These are phyloP conservation scores for Ceraceosorus guamensis DNA, from an alignment of 1,284 basidiomycete genomes.

Conservation along the genomic window DNA sequence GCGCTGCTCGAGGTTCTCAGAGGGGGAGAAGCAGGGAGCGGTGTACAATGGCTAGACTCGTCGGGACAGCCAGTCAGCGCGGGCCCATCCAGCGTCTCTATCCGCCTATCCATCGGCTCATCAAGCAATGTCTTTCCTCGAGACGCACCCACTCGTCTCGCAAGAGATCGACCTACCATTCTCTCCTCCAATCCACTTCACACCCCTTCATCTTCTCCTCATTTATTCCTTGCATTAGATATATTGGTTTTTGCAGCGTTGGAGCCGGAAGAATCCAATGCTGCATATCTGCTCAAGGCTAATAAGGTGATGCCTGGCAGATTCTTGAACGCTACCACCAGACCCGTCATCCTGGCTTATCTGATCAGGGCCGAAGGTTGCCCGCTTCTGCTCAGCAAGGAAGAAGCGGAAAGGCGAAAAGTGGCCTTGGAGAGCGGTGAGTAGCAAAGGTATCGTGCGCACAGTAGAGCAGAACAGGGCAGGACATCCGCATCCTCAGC, in stretches of 20 bases:
- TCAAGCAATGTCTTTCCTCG: background rate
- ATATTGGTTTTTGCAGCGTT: slow-evolving; percentile 39
- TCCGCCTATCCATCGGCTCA: background rate
- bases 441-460: background rate
- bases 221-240: slow-evolving; percentile 29
- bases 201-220: background rate
- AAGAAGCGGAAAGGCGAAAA: background rate
- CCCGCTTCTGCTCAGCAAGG: slow-evolving; percentile 25
- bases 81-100: background rate
- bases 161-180: background rate
- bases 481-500: slow-evolving; percentile 4
- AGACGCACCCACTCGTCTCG: background rate
- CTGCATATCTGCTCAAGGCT: slow-evolving; percentile 38
- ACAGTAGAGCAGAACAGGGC: slow-evolving; percentile 9
- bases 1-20: background rate
- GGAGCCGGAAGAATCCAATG: slow-evolving; percentile 32
- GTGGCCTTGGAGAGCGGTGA: background rate
- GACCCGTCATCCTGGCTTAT: slow-evolving; percentile 36
- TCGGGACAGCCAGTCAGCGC: background rate
- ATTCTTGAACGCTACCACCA: slow-evolving; percentile 33
- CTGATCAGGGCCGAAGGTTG: slow-evolving; percentile 33
- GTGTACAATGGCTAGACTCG: no score
- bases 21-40: no score
- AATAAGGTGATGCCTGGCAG: slow-evolving; percentile 25
- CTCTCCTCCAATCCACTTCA: no score